A percentile compares a stretch with the other conserved stretches of the same genome.
Evolutionary conservation across 1,284 basidiomycete species (phyloP).

Genomic region (Butyriboletus appendiculatus): DNA sequence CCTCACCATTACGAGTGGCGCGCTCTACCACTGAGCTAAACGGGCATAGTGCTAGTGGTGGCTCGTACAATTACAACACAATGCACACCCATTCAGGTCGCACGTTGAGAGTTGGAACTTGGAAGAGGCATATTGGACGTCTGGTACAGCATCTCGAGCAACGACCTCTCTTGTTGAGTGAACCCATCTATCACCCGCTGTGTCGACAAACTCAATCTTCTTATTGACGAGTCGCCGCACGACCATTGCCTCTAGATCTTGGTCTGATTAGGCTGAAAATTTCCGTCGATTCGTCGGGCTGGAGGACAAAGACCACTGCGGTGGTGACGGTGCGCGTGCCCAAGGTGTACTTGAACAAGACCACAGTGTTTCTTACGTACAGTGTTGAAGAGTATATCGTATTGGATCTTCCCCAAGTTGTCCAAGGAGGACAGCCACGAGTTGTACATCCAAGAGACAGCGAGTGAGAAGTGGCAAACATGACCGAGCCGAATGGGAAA

Average conservation of each 20-base stretch:
- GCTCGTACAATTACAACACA: too few species aligned
- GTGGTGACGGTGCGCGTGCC: conserved; percentile 34
- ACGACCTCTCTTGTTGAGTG: conserved; percentile 12
- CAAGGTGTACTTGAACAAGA: conserved; percentile 27
- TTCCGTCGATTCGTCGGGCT: conserved; percentile 21
- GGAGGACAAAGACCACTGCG: conserved; percentile 14
- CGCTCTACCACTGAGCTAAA: conserved; percentile 52
- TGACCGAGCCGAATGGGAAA: conserved; percentile 34
- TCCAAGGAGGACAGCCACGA: conserved; percentile 26
- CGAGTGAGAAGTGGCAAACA: conserved; percentile 34
- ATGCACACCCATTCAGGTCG: too few species aligned
- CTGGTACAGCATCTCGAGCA: conserved; percentile 24
- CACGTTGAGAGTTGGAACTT: neutral
- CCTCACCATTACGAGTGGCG: conserved; percentile 51
- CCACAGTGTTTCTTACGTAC: conserved; percentile 11
- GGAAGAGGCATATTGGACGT: conserved; percentile 4
- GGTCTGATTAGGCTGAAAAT: conserved; percentile 33
- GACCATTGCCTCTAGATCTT: conserved; percentile 33
- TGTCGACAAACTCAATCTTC: conserved; percentile 22
- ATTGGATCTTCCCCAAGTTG: conserved; percentile 28
- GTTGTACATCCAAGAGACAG: conserved; percentile 32
- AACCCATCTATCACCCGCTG: conserved; percentile 28
- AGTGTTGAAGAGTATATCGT: conserved; percentile 23
- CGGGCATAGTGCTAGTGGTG: conserved; percentile 6
- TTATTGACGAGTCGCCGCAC: conserved; percentile 14